A percentile compares a stretch with the other conserved stretches of the same genome.
These are phyloP conservation scores for Cryptococcus maquisensis DNA, from an alignment of 1,284 basidiomycete species.

Conservation along the genomic window DNA sequence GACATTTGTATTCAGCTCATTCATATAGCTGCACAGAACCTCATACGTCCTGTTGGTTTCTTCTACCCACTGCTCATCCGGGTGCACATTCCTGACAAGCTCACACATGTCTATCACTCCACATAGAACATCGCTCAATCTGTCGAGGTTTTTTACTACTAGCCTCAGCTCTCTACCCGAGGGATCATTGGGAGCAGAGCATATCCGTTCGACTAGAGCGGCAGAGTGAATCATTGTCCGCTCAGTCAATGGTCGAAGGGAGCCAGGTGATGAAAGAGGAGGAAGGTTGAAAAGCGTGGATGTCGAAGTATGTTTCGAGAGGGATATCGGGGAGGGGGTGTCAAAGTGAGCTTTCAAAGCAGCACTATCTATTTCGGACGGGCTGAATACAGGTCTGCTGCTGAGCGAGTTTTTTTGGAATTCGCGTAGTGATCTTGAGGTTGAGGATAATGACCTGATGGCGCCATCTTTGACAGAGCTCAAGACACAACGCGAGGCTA, in stretches of 20 bases:
- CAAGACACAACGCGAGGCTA: too few species aligned
- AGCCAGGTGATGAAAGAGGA: slow-evolving; percentile 30
- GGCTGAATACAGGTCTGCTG: too few species aligned
- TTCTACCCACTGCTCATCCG: slow-evolving; percentile 74
- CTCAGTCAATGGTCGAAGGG: slow-evolving; percentile 38
- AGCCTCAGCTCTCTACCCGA: slow-evolving; percentile 61
- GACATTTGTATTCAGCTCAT: slow-evolving; percentile 91
- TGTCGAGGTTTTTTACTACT: slow-evolving; percentile 89
- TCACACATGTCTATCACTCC: slow-evolving; percentile 96
- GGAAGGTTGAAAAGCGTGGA: slow-evolving; percentile 44
- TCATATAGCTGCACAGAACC: slow-evolving; percentile 93
- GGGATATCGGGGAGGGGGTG: slow-evolving; percentile 8
- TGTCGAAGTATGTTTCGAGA: not conserved
- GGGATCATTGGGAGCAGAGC: slow-evolving; percentile 38
- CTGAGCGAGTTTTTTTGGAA: too few species aligned
- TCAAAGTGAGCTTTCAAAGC: slow-evolving; percentile 28
- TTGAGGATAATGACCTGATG: too few species aligned
- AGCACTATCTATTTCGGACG: too few species aligned
- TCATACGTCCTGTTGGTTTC: slow-evolving; percentile 86
- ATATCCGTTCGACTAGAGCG: slow-evolving; percentile 50
- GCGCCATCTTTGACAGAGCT: too few species aligned
- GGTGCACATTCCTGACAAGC: slow-evolving; percentile 87
- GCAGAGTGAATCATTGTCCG: slow-evolving; percentile 40
- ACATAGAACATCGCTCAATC: slow-evolving; percentile 90
- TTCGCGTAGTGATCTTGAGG: too few species aligned